Conservation (phyloP, 2,329 filamentous ascomycete species). For the Trichophaea hybrida region DNA sequence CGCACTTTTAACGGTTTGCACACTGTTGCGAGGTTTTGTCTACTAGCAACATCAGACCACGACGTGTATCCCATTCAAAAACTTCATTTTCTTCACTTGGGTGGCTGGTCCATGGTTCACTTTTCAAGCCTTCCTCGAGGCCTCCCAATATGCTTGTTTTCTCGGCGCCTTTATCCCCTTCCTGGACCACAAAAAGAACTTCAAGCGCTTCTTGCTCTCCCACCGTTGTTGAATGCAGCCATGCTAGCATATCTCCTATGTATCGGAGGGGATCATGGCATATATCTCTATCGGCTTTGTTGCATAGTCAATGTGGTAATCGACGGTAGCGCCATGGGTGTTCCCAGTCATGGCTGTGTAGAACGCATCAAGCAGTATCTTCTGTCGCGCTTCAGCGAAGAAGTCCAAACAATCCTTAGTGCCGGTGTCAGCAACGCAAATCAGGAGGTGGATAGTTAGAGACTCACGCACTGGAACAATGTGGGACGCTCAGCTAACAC, state of each 20-base stretch:
- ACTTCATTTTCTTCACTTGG: conserved; percentile 36
- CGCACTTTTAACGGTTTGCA: conserved; percentile 24
- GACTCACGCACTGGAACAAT: conserved; percentile 51
- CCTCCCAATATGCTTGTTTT: conserved; percentile 50
- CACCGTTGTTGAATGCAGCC: conserved; percentile 86
- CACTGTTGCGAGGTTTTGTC: conserved; percentile 47
- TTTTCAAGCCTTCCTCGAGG: conserved; percentile 63
- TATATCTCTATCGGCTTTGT: conserved; percentile 87
- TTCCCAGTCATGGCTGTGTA: conserved; percentile 72
- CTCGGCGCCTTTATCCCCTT: conserved; percentile 44
- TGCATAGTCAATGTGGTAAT: conserved; percentile 36
- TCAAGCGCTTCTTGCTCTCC: conserved; percentile 88
- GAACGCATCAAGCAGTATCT: conserved; percentile 76
- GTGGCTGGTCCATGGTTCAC: conserved; percentile 58
- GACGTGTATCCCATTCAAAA: conserved; percentile 57
- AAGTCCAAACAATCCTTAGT: conserved; percentile 61
- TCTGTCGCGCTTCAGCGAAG: conserved; percentile 79
- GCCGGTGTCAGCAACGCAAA: neutral
- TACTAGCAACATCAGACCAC: conserved; percentile 71
- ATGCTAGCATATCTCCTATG: conserved; percentile 92
- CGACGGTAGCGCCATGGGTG: conserved; percentile 7
- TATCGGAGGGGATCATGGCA: conserved; percentile 87
- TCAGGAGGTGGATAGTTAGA: neutral
- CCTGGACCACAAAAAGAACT: conserved; percentile 77
- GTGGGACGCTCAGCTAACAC: conserved; percentile 80